Evolutionary conservation across 83 land plant species (phyloP), one percentile per base, ranked within the genome.

Genomic region (Thuja plicata): DNA sequence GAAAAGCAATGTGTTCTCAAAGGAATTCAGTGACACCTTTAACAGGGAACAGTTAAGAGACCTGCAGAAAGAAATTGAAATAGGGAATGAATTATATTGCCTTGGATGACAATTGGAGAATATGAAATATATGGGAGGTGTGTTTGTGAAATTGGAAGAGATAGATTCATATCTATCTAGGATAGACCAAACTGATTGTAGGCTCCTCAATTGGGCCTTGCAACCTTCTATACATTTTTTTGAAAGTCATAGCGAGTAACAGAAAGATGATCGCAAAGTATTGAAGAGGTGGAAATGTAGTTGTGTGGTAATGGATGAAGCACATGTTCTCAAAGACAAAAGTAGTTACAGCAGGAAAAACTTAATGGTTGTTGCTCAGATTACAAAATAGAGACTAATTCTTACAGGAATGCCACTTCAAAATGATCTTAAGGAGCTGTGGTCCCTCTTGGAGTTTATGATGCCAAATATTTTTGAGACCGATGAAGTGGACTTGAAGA

Each of bases 391-490:
- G 84, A 95, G 99, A 12, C 89, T 98, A 83, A 96, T 98, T 98
- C 89, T 98, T 87, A 98, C 99, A 27, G 99, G 99, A 34, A 98
- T 99, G 12, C 99, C 99, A 0, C 94, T 98, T 27, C 99, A 98
- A 88, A 98, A 98, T 93, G 99, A 98, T 88, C 91, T 98, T 62
- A 98, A 96, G 99, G 99, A 98, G 90, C 89, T 98, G 34, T 98
- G 99, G 99, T 97, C 99, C 7, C 93, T 98, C 54, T 90, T 98
- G 93, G 99, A 98, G 91, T 98, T 98, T 54, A 97, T 97, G 94
- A 92, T 98, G 96, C 99, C 99, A 50, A 95, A 95, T 91, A 93
- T 98, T 76, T 98, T 98, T 91, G 95, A 94, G 35, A 96, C 99
- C 87, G 95, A 89, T 88, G 96, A 97, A 88, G 93, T 94, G 50